phyloP scores from a whole-genome alignment of 2,329 filamentous ascomycete species.

The Hymenoscyphus scutula region DNA sequence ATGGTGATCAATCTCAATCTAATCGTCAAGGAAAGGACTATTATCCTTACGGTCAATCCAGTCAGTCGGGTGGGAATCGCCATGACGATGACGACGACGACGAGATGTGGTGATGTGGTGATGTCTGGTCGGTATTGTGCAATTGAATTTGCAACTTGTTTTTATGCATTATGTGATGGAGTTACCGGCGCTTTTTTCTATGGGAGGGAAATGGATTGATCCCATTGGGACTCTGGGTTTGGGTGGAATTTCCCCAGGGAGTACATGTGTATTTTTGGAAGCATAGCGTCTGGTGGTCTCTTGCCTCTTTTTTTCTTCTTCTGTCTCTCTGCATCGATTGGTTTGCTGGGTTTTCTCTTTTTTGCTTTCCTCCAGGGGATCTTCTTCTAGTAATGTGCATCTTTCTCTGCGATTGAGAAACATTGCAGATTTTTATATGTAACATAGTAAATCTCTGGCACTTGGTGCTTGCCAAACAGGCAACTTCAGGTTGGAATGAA shows the following conservation, averaged over 20 bases:
- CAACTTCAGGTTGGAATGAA: conserved; percentile 21
- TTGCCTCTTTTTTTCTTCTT: too few relatives aligned
- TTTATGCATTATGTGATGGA: conserved; percentile 37
- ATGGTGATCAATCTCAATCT: conserved; percentile 34
- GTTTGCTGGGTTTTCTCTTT: conserved; percentile 18
- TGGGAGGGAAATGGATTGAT: conserved; percentile 22
- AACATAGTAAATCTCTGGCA: conserved; percentile 28
- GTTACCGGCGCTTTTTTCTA: conserved; percentile 32
- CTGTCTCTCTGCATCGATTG: conserved; percentile 21
- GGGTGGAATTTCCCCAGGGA: conserved; percentile 17
- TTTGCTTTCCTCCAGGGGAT: too few relatives aligned
- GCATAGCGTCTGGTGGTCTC: conserved; percentile 36
- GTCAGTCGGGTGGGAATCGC: conserved; percentile 23
- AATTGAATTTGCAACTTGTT: conserved; percentile 11
- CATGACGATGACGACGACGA: conserved; percentile 30
- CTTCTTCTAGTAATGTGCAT: conserved; percentile 25
- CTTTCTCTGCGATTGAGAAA: conserved; percentile 24
- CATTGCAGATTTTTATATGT: conserved; percentile 32
- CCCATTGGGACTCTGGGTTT: conserved; percentile 13
- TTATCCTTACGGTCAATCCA: conserved; percentile 29
- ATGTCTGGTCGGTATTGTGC: conserved; percentile 16
- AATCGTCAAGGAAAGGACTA: conserved; percentile 32
- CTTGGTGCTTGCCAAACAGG: conserved; percentile 13
- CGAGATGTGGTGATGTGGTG: conserved; percentile 39
- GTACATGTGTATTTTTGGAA: conserved; percentile 29